phyloP scores from a whole-genome alignment of 2,329 filamentous ascomycete genomes.

The Colletotrichum sp. region DNA sequence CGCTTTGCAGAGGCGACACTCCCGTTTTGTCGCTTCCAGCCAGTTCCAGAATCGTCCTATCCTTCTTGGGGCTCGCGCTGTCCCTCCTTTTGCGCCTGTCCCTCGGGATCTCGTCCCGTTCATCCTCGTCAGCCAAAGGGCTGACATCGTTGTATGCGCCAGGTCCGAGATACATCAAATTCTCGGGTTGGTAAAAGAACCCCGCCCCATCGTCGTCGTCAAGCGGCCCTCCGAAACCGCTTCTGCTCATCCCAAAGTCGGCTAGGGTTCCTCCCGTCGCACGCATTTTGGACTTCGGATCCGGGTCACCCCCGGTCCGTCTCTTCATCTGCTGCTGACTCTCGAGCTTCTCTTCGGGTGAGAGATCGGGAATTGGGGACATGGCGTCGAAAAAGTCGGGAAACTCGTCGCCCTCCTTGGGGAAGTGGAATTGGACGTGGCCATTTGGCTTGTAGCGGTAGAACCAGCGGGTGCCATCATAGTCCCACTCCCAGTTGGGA shows the following conservation, averaged over 20 bases:
- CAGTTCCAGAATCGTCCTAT: background rate
- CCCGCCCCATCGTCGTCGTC: constrained; percentile 35
- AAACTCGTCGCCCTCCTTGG: constrained; percentile 61
- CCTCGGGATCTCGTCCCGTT: constrained; percentile 15
- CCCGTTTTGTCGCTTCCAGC: constrained; percentile 2
- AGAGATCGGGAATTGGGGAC: constrained; percentile 40
- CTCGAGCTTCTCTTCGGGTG: constrained; percentile 57
- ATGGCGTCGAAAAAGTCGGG: constrained; percentile 50
- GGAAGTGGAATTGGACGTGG: constrained; percentile 60
- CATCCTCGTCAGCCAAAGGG: constrained; percentile 44
- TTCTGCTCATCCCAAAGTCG: constrained; percentile 21
- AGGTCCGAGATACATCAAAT: constrained; percentile 57
- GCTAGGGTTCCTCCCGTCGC: constrained; percentile 22
- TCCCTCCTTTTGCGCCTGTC: background rate
- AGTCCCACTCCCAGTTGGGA: constrained; percentile 61
- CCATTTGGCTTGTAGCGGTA: constrained; percentile 61
- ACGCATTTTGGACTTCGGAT: constrained; percentile 16
- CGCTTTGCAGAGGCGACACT: constrained; percentile 28
- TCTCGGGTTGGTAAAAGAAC: constrained; percentile 54
- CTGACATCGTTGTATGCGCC: constrained; percentile 50
- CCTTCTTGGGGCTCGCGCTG: background rate
- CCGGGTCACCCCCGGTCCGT: constrained; percentile 25
- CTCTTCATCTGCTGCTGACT: constrained; percentile 54
- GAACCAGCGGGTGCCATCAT: constrained; percentile 62
- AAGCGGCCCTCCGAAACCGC: constrained; percentile 23